Evolutionary conservation across 352 stramenopile species (phyloP).

Genomic region (Phytophthora hybrid): DNA sequence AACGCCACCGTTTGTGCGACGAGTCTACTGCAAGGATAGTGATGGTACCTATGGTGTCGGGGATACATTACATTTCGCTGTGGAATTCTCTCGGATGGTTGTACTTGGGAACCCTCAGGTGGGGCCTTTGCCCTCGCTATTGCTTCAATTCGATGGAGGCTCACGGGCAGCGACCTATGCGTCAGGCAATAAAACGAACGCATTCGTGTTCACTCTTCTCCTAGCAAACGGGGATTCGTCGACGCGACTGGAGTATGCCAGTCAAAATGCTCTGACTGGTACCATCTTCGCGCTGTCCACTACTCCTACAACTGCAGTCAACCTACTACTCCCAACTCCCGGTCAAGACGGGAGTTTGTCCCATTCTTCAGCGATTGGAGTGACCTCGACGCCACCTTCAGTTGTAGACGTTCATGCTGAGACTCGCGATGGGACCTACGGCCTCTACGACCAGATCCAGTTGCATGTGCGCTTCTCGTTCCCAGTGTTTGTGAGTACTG

Average conservation of each 20-base stretch:
- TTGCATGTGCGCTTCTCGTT: constrained; percentile 67
- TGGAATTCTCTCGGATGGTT: constrained; percentile 60
- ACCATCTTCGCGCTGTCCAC: constrained; percentile 57
- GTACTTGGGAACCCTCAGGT: constrained; percentile 21
- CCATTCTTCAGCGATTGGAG: constrained; percentile 35
- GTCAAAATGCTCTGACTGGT: constrained; percentile 45
- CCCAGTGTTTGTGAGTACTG: constrained; percentile 46
- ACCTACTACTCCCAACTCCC: constrained; percentile 41
- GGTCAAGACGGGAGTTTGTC: constrained; percentile 53
- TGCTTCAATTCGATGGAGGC: constrained; percentile 47
- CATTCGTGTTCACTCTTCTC: constrained; percentile 55
- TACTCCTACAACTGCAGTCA: constrained; percentile 43
- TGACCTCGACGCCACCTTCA: constrained; percentile 52
- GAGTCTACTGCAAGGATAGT: constrained; percentile 46
- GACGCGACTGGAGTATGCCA: constrained; percentile 48
- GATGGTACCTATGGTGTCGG: constrained; percentile 55
- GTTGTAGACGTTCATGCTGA: constrained; percentile 42
- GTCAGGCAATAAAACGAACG: constrained; percentile 49
- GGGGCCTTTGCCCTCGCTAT: constrained; percentile 35
- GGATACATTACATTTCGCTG: constrained; percentile 54
- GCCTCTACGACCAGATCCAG: constrained; percentile 43
- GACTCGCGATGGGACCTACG: constrained; percentile 59
- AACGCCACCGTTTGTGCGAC: constrained; percentile 40
- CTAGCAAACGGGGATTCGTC: constrained; percentile 46
- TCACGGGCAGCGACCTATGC: constrained; percentile 42